Percentiles rank a stretch among this genome's conserved stretches.
Conservation (phyloP, 768 basidiomycete genomes). For the Strobilomyces confusus region DNA sequence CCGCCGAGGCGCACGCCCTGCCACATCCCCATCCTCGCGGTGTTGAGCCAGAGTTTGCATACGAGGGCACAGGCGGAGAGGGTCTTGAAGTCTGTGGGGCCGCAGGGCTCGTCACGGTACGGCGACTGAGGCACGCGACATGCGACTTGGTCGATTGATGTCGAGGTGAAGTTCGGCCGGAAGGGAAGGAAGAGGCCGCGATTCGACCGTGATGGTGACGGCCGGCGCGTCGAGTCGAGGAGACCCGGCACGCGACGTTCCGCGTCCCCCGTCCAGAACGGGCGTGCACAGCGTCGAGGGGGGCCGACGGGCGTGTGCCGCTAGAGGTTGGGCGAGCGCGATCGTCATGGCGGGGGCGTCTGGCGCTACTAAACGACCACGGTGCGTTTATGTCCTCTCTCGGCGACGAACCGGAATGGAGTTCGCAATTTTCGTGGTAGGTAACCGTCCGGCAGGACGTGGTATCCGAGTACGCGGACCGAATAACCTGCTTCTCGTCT, state of each 20-base stretch:
- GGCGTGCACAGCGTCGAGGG: slow-evolving; percentile 1
- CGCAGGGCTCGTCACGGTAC: slow-evolving; percentile 9
- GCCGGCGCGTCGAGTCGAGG: not conserved
- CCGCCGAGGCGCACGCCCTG: slow-evolving; percentile 16
- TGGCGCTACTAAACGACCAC: not conserved
- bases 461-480: slow-evolving; percentile 1
- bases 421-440: slow-evolving; percentile 1
- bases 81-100: slow-evolving; percentile 14
- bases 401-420: not conserved
- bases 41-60: slow-evolving; percentile 29
- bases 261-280: not conserved
- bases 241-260: not conserved
- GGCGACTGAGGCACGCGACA: slow-evolving; percentile 10
- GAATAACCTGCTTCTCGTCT: not conserved
- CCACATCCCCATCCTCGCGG: slow-evolving; percentile 25
- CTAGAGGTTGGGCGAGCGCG: slow-evolving; percentile 4
- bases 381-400: slow-evolving; percentile 11
- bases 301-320: slow-evolving; percentile 2
- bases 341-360: slow-evolving; percentile 11
- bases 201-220: not conserved
- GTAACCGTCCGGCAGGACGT: not conserved
- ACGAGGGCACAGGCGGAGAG: slow-evolving; percentile 29
- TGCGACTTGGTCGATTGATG: slow-evolving; percentile 27
- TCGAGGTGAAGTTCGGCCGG: slow-evolving; percentile 31
- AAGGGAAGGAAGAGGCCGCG: slow-evolving; percentile 15